Evolutionary conservation across 768 basidiomycete genomes (phyloP).

Genomic region (Boletus sp.): DNA sequence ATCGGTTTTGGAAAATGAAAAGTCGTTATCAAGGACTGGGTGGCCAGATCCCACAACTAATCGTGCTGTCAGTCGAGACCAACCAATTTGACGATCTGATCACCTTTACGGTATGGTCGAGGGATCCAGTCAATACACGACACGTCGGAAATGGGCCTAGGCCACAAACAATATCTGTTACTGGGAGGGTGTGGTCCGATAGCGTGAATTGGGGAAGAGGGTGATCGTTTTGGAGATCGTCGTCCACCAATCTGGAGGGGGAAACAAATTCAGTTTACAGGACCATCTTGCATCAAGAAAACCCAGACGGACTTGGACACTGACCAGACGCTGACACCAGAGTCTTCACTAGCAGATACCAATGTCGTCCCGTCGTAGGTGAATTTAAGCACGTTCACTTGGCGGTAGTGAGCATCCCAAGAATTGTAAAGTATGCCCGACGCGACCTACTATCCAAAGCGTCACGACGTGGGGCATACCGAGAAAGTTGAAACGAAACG

Average conservation of each 20-base stretch:
- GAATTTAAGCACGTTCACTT: slow-evolving; percentile 79
- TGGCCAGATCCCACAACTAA: slow-evolving; percentile 80
- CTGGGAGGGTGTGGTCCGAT: slow-evolving; percentile 88
- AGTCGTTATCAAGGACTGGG: slow-evolving; percentile 75
- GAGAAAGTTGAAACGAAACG: slow-evolving; percentile 29
- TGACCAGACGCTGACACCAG: slow-evolving; percentile 86
- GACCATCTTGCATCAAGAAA: slow-evolving; percentile 1
- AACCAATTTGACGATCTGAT: slow-evolving; percentile 16
- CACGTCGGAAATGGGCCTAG: slow-evolving; percentile 76
- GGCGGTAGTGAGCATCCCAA: slow-evolving; percentile 96
- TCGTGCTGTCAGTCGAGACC: slow-evolving; percentile 7
- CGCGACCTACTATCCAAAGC: slow-evolving; percentile 54
- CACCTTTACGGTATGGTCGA: slow-evolving; percentile 93
- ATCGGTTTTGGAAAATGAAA: slow-evolving; percentile 85
- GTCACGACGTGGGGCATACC: slow-evolving; percentile 12
- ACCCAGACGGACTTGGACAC: slow-evolving; percentile 65
- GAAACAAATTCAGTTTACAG: slow-evolving; percentile 13
- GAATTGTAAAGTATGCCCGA: slow-evolving; percentile 93
- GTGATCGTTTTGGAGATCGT: slow-evolving; percentile 70
- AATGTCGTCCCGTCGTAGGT: slow-evolving; percentile 78
- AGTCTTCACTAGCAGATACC: slow-evolving; percentile 88
- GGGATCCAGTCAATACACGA: slow-evolving; percentile 74
- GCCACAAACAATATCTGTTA: slow-evolving; percentile 81
- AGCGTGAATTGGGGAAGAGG: slow-evolving; percentile 77
- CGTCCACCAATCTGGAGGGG: slow-evolving; percentile 63